phyloP scores from a whole-genome alignment of 169 alveolate species.

The Perkinsus olseni region DNA sequence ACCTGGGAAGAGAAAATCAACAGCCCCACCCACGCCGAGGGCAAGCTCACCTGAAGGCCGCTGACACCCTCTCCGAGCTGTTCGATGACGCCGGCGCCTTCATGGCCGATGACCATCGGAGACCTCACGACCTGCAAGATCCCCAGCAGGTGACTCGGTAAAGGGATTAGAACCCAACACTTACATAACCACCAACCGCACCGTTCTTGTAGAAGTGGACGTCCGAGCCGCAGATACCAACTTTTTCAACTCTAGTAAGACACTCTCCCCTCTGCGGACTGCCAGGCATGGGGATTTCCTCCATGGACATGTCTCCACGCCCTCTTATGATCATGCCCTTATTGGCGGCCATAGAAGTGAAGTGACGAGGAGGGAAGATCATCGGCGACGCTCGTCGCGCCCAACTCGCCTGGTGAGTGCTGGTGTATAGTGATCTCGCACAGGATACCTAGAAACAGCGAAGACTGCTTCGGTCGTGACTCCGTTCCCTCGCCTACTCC shows the following conservation, averaged over 20 bases:
- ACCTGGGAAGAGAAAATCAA: not conserved
- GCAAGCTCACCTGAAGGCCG: not conserved
- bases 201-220: slow-evolving; percentile 1
- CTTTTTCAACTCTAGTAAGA: not conserved
- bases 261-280: not conserved
- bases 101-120: slow-evolving; percentile 6
- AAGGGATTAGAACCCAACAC: too few species aligned
- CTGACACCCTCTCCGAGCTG: not conserved
- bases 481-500: too few species aligned
- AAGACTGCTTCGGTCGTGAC: too few species aligned
- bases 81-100: not conserved
- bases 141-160: too few species aligned
- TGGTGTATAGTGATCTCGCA: not conserved
- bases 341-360: not conserved
- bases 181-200: not conserved
- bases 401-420: not conserved
- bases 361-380: not conserved
- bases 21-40: not conserved
- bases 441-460: not conserved
- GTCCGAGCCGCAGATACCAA: not conserved
- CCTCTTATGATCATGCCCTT: not conserved
- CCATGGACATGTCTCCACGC: not conserved
- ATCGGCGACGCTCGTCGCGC: not conserved
- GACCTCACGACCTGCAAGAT: not conserved
- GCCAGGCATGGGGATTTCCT: not conserved